Evolutionary conservation across 1,139 yeast genomes (phyloP), one percentile per base, ranked within the genome.

Genomic region (Yamadazyma jaroonii): DNA sequence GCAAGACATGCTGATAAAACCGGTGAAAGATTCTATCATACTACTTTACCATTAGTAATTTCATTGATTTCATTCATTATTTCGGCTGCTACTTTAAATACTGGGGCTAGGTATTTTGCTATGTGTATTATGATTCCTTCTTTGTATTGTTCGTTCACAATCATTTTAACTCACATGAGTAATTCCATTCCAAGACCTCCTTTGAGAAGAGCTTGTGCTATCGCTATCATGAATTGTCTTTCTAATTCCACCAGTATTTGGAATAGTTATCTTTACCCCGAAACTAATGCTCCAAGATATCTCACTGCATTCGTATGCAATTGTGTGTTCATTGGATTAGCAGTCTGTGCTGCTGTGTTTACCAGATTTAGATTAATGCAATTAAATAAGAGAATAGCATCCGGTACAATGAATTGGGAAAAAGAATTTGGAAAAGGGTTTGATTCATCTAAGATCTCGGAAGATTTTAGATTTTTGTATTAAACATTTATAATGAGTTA

Each of bases 91-190:
- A 74, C 81, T 1, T 57, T 73, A 40, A 74, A 77, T 48, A 72
- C 76, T 2, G 83, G 77, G 5, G 81, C 82, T 3, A 62, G 84
- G 42, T 78, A 78, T 47, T 75, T 77, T 44, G 74, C 82, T 31
- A 78, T 78, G 82, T 74, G 80, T 54, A 60, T 78, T 39, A 75
- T 78, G 80, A 73, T 78, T 41, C 81, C 81, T 27, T 68, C 77
- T 1, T 56, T 77, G 38, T 77, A 77, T 52, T 74, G 80, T 51
- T 69, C 81, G 0, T 78, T 75, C 53, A 75, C 79, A 12, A 69
- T 73, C 4, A 72, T 74, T 36, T 62, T 76, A 37, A 67, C 83
- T 2, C 78, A 83, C 81, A 67, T 75, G 64, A 69, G 81, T 8
- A 73, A 74, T 48, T 69, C 70, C 47, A 58, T 62, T 44, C 72